Evolutionary conservation across 306 rosid genomes (phyloP), one percentile per base, ranked within the genome.

Genomic region (Dalbergia cochinchinensis): DNA sequence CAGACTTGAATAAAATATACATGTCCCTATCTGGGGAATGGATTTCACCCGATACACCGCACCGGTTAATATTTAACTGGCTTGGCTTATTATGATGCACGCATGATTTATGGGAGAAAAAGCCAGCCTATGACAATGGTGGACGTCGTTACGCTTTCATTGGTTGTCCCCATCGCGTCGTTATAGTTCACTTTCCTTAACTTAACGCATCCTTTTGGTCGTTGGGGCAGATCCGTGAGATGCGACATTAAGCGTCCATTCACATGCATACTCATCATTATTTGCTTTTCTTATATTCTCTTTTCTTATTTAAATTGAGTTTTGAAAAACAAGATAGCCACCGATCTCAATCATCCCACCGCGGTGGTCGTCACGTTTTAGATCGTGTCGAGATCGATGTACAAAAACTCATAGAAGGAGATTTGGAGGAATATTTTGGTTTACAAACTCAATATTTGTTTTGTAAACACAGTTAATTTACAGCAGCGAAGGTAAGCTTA

Each of bases 111-210:
- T 47, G 53, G 14, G 53, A 26, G 8, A 61, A 61, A 13, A 26
- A 4, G 8, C 66, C 66, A 61, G 8, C 22, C 35, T 37, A 13
- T 65, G 14, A 39, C 37, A 4, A 16, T 37, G 54, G 34, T 16
- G 54, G 47, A 67, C 37, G 15, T 41, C 8, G 50, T n/a, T 0
- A 0, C 31, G 41, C 7, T 37, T 37, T 0, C 2, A 8, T 70
- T 31, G 62, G n/a, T 33, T 33, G 76, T 51, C 48, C 14, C 62
- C 75, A 50, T 50, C 75, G 9, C 75, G 33, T 51, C 34, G 14
- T 11, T 53, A 3, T 47, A 45, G 8, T 50, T 76, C 54, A 48
- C 39, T 45, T 76, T 76, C 80, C 6, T 74, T 33, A 26, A 26
- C 31, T 47, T 47, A 47, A 11, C 26, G 72, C 72, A 45, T 20